Evolutionary conservation across 169 alveolate genomes (phyloP).

Genomic region (Eimeria sp.): DNA sequence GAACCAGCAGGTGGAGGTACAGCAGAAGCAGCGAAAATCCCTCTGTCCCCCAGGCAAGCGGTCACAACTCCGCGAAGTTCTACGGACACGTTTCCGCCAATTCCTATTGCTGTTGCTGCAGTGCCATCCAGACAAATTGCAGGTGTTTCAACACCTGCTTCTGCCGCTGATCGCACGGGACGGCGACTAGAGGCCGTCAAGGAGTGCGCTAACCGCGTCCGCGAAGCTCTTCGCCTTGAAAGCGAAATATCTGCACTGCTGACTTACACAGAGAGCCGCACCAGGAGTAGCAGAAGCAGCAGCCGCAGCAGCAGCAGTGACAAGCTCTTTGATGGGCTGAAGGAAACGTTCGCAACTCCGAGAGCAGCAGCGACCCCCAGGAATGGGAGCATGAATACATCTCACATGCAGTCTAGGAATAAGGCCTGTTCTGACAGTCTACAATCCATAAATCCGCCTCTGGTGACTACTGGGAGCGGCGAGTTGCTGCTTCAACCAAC

Average conservation of each 20-base stretch:
- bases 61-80: slow-evolving; percentile 1
- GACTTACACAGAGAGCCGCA: slow-evolving; percentile 11
- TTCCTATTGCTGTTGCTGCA: neutral
- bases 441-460: neutral
- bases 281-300: slow-evolving; percentile 34
- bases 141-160: neutral
- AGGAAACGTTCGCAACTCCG: slow-evolving; percentile 17
- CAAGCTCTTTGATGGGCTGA: slow-evolving; percentile 2
- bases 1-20: neutral
- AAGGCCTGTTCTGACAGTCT: neutral
- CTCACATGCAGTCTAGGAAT: neutral
- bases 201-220: slow-evolving; percentile 54
- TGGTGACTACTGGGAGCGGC: slow-evolving; percentile 33
- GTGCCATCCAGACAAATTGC: slow-evolving; percentile 15
- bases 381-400: neutral
- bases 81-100: neutral
- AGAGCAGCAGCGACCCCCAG: slow-evolving; percentile 14
- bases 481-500: neutral
- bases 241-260: slow-evolving; percentile 26
- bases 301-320: slow-evolving; percentile 38
- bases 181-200: slow-evolving; percentile 51
- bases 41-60: neutral
- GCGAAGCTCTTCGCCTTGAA: slow-evolving; percentile 34
- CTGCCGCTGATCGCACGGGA: neutral
- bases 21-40: neutral